These are phyloP conservation scores for Suillus bovinus DNA, from an alignment of 768 basidiomycete genomes.

Conservation along the genomic window DNA sequence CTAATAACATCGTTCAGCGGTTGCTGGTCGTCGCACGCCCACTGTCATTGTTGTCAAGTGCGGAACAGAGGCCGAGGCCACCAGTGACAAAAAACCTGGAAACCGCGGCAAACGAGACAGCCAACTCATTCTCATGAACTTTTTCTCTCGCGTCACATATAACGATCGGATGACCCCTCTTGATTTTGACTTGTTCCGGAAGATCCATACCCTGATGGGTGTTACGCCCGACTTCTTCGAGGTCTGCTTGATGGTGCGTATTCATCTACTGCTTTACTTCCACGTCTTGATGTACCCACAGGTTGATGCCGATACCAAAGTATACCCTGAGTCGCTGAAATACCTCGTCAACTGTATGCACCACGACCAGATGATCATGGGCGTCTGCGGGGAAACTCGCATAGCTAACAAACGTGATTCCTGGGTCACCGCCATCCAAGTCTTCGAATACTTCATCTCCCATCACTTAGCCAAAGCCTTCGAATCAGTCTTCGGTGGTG, in stretches of 20 bases:
- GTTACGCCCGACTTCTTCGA: slow-evolving; percentile 99
- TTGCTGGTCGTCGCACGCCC: slow-evolving; percentile 89
- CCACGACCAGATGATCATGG: slow-evolving; percentile 98
- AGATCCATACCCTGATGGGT: slow-evolving; percentile 96
- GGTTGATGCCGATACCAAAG: slow-evolving; percentile 99
- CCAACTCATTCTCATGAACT: slow-evolving; percentile 99
- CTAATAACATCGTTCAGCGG: slow-evolving; percentile 42
- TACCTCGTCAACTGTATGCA: slow-evolving; percentile 98
- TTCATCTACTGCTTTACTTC: not conserved
- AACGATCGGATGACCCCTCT: slow-evolving; percentile 98
- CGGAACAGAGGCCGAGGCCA: slow-evolving; percentile 84
- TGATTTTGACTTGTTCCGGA: slow-evolving; percentile 97
- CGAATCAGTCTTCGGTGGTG: slow-evolving; percentile 99
- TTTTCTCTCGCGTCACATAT: slow-evolving; percentile 98
- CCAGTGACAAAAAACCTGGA: slow-evolving; percentile 88
- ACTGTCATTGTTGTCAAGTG: slow-evolving; percentile 96
- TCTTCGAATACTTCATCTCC: slow-evolving; percentile 98
- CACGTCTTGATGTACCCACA: slow-evolving; percentile 34
- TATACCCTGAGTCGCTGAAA: slow-evolving; percentile 86
- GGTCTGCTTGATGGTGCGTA: slow-evolving; percentile 90
- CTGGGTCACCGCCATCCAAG: slow-evolving; percentile 98
- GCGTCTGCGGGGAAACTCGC: slow-evolving; percentile 96
- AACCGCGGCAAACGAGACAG: slow-evolving; percentile 99
- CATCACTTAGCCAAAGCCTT: slow-evolving; percentile 98
- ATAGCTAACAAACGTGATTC: slow-evolving; percentile 98